Base-by-base conservation (phyloP, 176 grass and related monocot genomes). In the Olyra latifolia region DNA sequence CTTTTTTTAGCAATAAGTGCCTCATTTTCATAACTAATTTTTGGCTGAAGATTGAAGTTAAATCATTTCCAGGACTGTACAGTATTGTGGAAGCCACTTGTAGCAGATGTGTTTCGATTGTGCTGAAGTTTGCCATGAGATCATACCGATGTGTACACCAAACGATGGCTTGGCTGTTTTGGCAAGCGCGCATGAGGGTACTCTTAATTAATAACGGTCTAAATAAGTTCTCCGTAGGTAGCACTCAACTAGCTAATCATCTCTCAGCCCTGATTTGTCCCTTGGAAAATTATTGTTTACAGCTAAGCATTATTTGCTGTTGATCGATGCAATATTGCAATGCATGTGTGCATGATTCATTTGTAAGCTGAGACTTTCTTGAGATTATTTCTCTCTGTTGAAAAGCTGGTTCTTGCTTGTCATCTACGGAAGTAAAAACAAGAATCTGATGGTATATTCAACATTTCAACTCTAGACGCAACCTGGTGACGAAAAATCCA, bases 31-130 rank as follows among this genome's bases (percentile, higher is more conserved):
- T 44, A 44, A 64, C 57, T 55, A 57, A 9, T 46, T 35, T 87
- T 42, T 82, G 47, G 28, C 3, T 66, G 46, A 76, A 75, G 25
- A 68, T 68, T 47, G 48, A 56, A 35, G 57, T 56, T 9, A 16
- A 10, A 6, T 20, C 15, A 49, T 76, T 62, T 29, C 45, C 47
- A 77, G 69, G 72, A 49, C 66, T 65, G 44, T 63, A 62, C 40
- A 70, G 66, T 88, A 76, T 45, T 72, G 14, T 82, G 77, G 69
- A 35, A 55, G 35, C 25, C 86, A 54, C 22, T 62, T 45, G 45
- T 56, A 63, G 30, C 53, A 50, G 57, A 30, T 40, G 41, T 81
- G 42, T 9, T 52, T 53, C 23, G 13, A 27, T 1, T 3, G 22
- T 59, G 67, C 12, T 73, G 29, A 56, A 58, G 74, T 49, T 30